Percentiles rank a stretch among this genome's conserved stretches.
Evolutionary conservation across 2,329 filamentous ascomycete species (phyloP).

Genomic region (Pyricularia sp.): DNA sequence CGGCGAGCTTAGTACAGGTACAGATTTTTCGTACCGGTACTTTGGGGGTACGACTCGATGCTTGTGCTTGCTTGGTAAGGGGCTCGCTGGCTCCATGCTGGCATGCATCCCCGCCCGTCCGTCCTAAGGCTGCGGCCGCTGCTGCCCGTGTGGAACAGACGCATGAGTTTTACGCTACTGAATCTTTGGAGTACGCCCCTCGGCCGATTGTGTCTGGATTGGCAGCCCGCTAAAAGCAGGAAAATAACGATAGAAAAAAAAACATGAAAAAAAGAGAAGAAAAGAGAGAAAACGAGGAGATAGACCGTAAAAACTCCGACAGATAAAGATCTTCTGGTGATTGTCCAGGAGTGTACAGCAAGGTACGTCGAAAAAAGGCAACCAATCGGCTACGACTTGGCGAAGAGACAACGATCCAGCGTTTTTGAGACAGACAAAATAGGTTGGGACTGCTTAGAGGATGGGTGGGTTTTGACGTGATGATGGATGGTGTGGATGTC

Average conservation of each 20-base stretch:
- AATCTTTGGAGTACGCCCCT: background rate
- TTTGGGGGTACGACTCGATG: background rate
- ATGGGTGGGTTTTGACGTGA: background rate
- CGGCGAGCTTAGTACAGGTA: background rate
- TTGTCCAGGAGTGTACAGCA: background rate
- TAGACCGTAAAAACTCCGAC: background rate
- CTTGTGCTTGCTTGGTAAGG: background rate
- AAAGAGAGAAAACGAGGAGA: background rate
- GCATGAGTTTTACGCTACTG: slow-evolving; percentile 1
- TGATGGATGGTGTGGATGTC: background rate
- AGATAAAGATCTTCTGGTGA: background rate
- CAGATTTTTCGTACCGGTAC: background rate
- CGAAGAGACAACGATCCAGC: background rate
- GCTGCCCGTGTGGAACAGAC: background rate
- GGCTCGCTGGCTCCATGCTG: background rate
- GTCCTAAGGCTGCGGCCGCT: background rate
- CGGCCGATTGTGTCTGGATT: background rate
- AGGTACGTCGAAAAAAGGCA: background rate
- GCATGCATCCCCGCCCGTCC: background rate
- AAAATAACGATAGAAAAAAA: background rate
- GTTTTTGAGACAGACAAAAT: background rate
- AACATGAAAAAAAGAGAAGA: background rate
- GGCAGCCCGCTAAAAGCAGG: background rate
- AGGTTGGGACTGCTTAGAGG: background rate
- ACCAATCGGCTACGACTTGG: background rate